Conservation (phyloP, 345 rosid genomes). For the Eucalyptus decipiens region DNA sequence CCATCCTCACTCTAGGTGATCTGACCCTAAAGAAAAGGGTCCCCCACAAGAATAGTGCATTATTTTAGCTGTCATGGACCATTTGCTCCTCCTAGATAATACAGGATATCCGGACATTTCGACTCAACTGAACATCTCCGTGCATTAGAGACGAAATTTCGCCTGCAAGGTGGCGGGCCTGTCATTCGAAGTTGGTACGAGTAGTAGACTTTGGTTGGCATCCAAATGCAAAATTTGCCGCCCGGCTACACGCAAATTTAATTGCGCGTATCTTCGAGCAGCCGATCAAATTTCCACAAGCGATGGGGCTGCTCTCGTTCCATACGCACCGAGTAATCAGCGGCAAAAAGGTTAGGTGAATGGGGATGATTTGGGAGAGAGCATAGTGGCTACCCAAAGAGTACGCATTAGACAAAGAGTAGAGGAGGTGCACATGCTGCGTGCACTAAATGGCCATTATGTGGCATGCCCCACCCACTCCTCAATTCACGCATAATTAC, state of each 20-base stretch:
- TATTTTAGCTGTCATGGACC: not conserved
- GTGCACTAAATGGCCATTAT: not conserved
- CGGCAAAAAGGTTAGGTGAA: not conserved
- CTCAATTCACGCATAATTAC: slow-evolving; percentile 30
- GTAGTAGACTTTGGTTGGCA: not conserved
- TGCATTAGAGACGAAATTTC: not conserved
- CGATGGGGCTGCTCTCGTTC: not conserved
- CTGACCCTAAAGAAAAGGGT: not conserved
- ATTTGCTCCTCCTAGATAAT: not conserved
- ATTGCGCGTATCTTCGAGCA: not conserved
- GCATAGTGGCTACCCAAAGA: not conserved
- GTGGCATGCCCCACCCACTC: slow-evolving; percentile 12
- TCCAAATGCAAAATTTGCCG: not conserved
- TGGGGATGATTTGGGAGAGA: not conserved
- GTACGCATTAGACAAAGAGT: not conserved
- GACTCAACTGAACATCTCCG: not conserved
- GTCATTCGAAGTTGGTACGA: not conserved
- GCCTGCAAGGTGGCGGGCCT: not conserved
- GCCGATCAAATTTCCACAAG: not conserved
- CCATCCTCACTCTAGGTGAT: not conserved
- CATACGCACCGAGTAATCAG: not conserved
- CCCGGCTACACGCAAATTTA: not conserved
- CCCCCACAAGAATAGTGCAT: not conserved
- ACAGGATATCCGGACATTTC: accelerated
- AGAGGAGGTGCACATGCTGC: slow-evolving; percentile 2